A percentile compares a stretch with the other conserved stretches of the same genome.
These are phyloP conservation scores for Petunia axillaris DNA, from an alignment of 257 asterid species.

Conservation along the genomic window DNA sequence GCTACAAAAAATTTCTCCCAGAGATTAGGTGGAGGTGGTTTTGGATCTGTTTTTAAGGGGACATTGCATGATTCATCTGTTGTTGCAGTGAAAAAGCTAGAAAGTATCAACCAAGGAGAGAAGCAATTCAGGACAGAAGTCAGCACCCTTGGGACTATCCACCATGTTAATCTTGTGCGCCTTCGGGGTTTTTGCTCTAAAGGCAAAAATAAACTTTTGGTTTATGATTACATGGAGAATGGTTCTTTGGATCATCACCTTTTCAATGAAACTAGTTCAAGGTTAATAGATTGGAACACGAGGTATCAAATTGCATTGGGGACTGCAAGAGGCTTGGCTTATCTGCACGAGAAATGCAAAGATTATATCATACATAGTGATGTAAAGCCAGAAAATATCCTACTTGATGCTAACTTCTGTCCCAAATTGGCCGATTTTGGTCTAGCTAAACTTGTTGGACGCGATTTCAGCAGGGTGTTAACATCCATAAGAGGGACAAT, in stretches of 20 bases:
- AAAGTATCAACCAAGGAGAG: slow-evolving; percentile 55
- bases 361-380: slow-evolving; percentile 60
- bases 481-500: slow-evolving; percentile 56
- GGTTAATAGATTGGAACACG: slow-evolving; percentile 41
- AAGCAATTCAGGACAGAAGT: slow-evolving; percentile 53
- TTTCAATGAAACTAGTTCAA: slow-evolving; percentile 28
- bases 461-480: slow-evolving; percentile 53
- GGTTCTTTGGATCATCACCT: slow-evolving; percentile 53
- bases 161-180: slow-evolving; percentile 56
- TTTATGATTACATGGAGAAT: slow-evolving; percentile 47
- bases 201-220: slow-evolving; percentile 46
- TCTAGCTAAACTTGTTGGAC: slow-evolving; percentile 53
- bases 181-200: slow-evolving; percentile 56
- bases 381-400: slow-evolving; percentile 52
- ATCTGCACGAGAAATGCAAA: slow-evolving; percentile 59
- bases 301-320: slow-evolving; percentile 52
- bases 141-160: slow-evolving; percentile 52
- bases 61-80: slow-evolving; percentile 41
- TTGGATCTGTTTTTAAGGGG: slow-evolving; percentile 57
- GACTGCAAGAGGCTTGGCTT: slow-evolving; percentile 48
- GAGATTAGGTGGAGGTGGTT: slow-evolving; percentile 58
- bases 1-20: slow-evolving; percentile 54
- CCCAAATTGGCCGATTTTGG: slow-evolving; percentile 55
- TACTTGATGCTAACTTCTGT: slow-evolving; percentile 41
- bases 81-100: slow-evolving; percentile 55